phyloP scores from a whole-genome alignment of 2,329 filamentous ascomycete species.

The Diaporthe amygdali region DNA sequence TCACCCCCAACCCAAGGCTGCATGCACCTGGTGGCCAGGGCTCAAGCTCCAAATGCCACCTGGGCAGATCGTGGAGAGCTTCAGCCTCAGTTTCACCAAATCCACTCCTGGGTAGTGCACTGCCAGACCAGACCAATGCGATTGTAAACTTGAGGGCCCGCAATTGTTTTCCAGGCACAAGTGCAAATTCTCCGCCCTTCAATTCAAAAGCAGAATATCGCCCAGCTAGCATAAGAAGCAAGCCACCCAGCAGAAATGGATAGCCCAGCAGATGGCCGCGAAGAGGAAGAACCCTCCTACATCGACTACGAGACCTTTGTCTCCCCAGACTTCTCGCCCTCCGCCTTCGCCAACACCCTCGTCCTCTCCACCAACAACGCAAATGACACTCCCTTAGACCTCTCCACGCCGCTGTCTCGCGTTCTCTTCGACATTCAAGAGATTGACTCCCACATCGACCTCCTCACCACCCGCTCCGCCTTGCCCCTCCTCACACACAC shows the following conservation, averaged over 20 bases:
- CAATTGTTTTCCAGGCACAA: no score
- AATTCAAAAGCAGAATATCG: no score
- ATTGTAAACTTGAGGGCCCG: background rate
- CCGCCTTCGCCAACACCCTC: slow-evolving; percentile 85
- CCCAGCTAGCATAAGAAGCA: background rate
- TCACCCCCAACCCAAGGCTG: background rate
- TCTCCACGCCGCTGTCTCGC: slow-evolving; percentile 90
- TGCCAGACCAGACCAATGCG: background rate
- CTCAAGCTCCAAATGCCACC: background rate
- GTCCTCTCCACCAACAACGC: slow-evolving; percentile 91
- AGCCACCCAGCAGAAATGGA: slow-evolving; percentile 6
- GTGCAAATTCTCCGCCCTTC: no score
- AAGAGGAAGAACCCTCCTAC: slow-evolving; percentile 75
- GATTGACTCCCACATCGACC: slow-evolving; percentile 94
- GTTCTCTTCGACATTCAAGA: slow-evolving; percentile 97
- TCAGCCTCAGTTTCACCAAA: background rate
- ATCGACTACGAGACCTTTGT: slow-evolving; percentile 96
- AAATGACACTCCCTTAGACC: slow-evolving; percentile 86
- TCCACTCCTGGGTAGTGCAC: background rate
- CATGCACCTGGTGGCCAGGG: slow-evolving; percentile 6
- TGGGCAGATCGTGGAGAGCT: slow-evolving; percentile 11
- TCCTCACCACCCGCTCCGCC: slow-evolving; percentile 83
- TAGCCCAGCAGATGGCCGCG: slow-evolving; percentile 39
- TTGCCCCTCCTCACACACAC: slow-evolving; percentile 83
- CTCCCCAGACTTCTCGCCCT: slow-evolving; percentile 79